phyloP scores from a whole-genome alignment of 2,329 filamentous ascomycete genomes.

The Macrophomina pseudophaseolina region DNA sequence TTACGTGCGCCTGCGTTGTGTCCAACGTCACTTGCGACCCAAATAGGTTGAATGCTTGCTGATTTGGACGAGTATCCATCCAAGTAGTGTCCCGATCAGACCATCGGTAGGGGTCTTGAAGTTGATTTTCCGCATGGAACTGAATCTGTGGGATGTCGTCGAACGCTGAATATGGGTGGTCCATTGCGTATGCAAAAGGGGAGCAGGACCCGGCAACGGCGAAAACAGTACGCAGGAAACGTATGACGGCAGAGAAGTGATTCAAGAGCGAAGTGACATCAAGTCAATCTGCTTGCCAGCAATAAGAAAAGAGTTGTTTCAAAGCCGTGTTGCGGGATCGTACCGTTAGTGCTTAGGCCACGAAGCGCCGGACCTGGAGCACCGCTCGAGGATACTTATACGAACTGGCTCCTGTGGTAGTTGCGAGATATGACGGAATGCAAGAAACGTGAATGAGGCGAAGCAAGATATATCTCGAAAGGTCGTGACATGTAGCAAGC shows the following conservation, averaged over 20 bases:
- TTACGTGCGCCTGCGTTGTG: conserved; percentile 31
- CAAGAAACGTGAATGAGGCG: conserved; percentile 17
- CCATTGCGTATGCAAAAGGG: not conserved
- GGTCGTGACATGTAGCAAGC: conserved; percentile 15
- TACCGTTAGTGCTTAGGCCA: conserved; percentile 12
- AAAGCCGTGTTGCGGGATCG: not conserved
- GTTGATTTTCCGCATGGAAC: conserved; percentile 27
- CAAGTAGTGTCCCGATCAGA: conserved; percentile 27
- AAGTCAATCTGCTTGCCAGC: conserved; percentile 6
- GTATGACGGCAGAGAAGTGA: not conserved
- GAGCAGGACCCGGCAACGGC: not conserved
- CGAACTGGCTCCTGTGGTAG: not conserved
- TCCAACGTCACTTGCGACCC: conserved; percentile 33
- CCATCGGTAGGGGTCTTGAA: conserved; percentile 26
- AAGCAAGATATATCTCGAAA: conserved; percentile 19
- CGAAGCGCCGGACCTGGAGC: not conserved
- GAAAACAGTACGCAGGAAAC: not conserved
- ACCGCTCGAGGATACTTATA: conserved; percentile 19
- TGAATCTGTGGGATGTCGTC: conserved; percentile 35
- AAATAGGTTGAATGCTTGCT: conserved; percentile 29
- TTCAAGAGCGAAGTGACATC: conserved; percentile 5
- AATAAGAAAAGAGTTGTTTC: conserved; percentile 16
- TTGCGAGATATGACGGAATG: conserved; percentile 12
- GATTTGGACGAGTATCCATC: conserved; percentile 27
- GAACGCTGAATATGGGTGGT: conserved; percentile 18